Percentiles rank a stretch among this genome's conserved stretches.
These are phyloP conservation scores for Brassica rapa DNA, from an alignment of 345 rosid species.

Conservation along the genomic window DNA sequence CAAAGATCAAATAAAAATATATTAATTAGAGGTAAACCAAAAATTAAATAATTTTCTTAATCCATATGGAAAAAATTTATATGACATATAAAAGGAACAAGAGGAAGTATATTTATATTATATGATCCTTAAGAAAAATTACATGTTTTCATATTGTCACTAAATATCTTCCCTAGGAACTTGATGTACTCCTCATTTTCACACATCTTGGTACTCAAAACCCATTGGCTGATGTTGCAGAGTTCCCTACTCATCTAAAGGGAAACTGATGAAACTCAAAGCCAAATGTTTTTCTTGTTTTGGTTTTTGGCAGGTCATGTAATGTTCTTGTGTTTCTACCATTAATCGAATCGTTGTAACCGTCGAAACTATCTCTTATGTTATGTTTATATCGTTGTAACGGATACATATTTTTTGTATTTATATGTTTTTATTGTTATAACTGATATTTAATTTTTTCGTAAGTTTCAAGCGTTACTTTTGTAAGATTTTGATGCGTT, in stretches of 20 bases:
- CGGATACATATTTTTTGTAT: background rate
- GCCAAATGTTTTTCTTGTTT: background rate
- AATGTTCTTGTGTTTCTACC: slow-evolving; percentile 7
- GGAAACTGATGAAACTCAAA: slow-evolving; percentile 4
- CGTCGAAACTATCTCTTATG: background rate
- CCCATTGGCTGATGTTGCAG: slow-evolving; percentile 9
- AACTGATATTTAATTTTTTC: background rate
- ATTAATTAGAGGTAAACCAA: background rate
- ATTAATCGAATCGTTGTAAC: slow-evolving; percentile 22
- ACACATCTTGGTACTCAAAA: slow-evolving; percentile 33
- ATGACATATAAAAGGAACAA: background rate
- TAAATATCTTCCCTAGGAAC: slow-evolving; percentile 30
- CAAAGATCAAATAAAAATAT: background rate
- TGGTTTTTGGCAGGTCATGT: slow-evolving; percentile 27
- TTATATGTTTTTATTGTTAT: background rate
- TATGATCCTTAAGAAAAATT: background rate
- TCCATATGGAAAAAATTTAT: background rate
- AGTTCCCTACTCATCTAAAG: slow-evolving; percentile 4
- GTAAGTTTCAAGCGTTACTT: background rate
- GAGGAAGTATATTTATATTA: background rate
- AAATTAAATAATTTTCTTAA: background rate
- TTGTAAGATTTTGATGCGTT: background rate
- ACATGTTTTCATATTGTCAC: slow-evolving; percentile 5
- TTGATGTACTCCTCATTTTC: slow-evolving; percentile 32
- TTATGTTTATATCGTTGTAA: background rate